These are phyloP conservation scores for Prunus mira DNA, from an alignment of 306 rosid genomes.

Conservation along the genomic window DNA sequence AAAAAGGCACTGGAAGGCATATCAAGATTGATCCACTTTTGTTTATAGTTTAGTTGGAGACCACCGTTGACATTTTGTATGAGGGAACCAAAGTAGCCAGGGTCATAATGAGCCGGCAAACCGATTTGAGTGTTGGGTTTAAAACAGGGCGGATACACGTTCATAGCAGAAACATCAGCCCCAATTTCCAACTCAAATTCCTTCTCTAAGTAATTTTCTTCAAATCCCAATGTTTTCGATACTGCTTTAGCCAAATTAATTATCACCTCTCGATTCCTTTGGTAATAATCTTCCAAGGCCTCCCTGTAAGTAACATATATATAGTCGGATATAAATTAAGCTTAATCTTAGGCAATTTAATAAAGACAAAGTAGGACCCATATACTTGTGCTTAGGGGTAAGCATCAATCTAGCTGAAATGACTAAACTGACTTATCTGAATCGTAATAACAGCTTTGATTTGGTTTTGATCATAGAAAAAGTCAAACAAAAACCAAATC, in stretches of 20 bases:
- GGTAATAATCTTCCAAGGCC: slow-evolving; percentile 21
- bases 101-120: slow-evolving; percentile 32
- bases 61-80: slow-evolving; percentile 50
- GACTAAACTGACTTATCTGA: too few species aligned
- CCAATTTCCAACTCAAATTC: slow-evolving; percentile 34
- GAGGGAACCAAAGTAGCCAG: slow-evolving; percentile 38
- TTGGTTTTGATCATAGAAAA: too few species aligned
- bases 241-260: slow-evolving; percentile 32
- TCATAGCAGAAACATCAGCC: slow-evolving; percentile 41
- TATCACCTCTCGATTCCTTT: slow-evolving; percentile 24
- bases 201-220: slow-evolving; percentile 38
- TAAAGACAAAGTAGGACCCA: too few species aligned
- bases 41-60: slow-evolving; percentile 39
- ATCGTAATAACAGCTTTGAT: too few species aligned
- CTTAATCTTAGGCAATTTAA: too few species aligned
- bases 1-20: slow-evolving; percentile 43
- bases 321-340: too few species aligned
- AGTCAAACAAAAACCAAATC: too few species aligned
- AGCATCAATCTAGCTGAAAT: too few species aligned
- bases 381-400: too few species aligned
- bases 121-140: slow-evolving; percentile 24
- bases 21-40: slow-evolving; percentile 36
- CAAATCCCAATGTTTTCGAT: slow-evolving; percentile 33
- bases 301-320: slow-evolving; percentile 16
- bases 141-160: slow-evolving; percentile 35